phyloP scores from a whole-genome alignment of 139 green algal genomes.

The Chloropicon primus region DNA sequence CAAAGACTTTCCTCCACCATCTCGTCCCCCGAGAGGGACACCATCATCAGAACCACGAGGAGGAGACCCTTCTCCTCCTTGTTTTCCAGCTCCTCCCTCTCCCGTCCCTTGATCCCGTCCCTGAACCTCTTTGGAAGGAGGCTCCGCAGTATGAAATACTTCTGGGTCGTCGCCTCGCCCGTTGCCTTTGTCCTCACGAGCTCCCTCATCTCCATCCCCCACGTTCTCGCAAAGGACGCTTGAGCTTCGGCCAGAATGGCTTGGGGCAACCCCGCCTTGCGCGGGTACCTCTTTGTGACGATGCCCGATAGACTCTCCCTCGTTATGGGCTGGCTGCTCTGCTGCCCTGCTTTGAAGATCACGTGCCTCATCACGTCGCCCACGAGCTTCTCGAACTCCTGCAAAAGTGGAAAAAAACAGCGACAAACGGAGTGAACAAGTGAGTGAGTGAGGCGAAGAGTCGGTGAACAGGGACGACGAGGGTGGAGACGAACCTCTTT shows the following conservation, averaged over 20 bases:
- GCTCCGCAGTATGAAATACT: not conserved
- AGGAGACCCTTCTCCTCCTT: not conserved
- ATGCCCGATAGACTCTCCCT: not conserved
- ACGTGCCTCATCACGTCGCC: not conserved
- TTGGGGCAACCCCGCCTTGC: not conserved
- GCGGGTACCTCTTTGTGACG: not conserved
- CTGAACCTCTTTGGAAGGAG: not conserved
- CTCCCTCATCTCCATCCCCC: not conserved
- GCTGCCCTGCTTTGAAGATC: not conserved
- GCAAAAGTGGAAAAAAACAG: not conserved
- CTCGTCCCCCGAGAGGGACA: not conserved
- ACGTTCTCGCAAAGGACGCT: not conserved
- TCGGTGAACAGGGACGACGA: no score
- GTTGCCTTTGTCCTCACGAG: not conserved
- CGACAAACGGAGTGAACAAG: not conserved
- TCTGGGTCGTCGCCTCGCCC: not conserved
- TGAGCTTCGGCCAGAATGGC: not conserved
- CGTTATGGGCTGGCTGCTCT: slow-evolving; percentile 1
- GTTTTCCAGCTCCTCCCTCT: not conserved
- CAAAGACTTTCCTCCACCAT: not conserved
- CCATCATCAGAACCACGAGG: not conserved
- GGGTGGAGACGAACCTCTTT: not conserved
- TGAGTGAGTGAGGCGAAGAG: not conserved
- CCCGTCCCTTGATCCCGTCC: not conserved
- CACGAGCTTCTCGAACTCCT: slow-evolving; percentile 5